Percentiles rank a stretch among this genome's conserved stretches.
Conservation (phyloP, 345 rosid genomes). For the Excoecaria cochinchinensis region DNA sequence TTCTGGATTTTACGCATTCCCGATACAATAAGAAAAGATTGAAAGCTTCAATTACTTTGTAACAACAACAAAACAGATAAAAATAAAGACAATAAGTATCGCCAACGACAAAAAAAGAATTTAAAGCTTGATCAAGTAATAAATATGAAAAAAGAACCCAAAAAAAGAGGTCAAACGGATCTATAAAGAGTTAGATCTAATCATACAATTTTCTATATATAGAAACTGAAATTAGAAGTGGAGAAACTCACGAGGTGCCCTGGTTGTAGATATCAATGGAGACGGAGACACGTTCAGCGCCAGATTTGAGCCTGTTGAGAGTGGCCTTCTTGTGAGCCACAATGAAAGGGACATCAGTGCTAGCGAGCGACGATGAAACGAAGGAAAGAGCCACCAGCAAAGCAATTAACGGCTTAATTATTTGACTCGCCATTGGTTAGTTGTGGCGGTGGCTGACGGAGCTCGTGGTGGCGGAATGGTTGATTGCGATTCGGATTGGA, state of each 20-base stretch:
- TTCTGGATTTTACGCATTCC: too few relatives aligned
- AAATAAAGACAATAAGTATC: not conserved
- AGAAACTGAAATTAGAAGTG: not conserved
- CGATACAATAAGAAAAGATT: too few relatives aligned
- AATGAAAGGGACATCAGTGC: conserved; percentile 78
- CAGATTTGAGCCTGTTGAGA: conserved; percentile 74
- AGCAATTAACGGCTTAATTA: conserved; percentile 33
- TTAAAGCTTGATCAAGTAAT: not conserved
- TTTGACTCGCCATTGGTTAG: conserved; percentile 32
- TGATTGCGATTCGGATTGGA: conserved; percentile 3
- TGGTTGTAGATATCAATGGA: conserved; percentile 87
- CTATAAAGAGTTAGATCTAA: conserved; percentile 5
- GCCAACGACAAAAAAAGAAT: not conserved
- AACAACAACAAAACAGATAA: not conserved
- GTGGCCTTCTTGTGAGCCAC: conserved; percentile 93
- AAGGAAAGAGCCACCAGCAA: conserved; percentile 41
- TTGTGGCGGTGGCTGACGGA: not conserved
- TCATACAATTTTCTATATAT: not conserved
- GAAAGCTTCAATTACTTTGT: not conserved
- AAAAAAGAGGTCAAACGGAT: not conserved
- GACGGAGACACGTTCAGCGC: conserved; percentile 81
- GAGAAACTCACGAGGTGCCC: conserved; percentile 70
- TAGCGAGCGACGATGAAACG: conserved; percentile 50
- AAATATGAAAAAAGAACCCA: not conserved
- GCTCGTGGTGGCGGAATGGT: not conserved